Percentiles rank a stretch among this genome's conserved stretches.
Evolutionary conservation across 2,329 filamentous ascomycete genomes (phyloP).

Genomic region (Arachnomyces sp.): DNA sequence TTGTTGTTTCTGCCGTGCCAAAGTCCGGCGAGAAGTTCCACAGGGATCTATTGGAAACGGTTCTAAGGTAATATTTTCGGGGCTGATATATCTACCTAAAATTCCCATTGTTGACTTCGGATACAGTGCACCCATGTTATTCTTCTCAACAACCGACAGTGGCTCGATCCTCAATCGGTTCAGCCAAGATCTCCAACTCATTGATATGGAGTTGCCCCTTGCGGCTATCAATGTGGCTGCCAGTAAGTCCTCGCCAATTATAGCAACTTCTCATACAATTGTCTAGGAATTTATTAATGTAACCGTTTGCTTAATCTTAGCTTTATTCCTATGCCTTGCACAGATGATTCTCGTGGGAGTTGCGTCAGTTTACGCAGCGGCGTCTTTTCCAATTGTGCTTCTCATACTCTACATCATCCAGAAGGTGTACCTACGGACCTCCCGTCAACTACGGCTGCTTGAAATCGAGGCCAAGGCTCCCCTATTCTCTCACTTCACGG

Average conservation of each 20-base stretch:
- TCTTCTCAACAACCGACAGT: slow-evolving; percentile 35
- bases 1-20: slow-evolving; percentile 45
- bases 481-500: slow-evolving; percentile 50
- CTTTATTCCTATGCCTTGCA: slow-evolving; percentile 31
- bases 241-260: slow-evolving; percentile 16
- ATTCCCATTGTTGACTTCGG: slow-evolving; percentile 13
- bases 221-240: slow-evolving; percentile 33
- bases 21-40: slow-evolving; percentile 45
- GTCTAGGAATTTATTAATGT: slow-evolving; percentile 14
- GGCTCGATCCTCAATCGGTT: slow-evolving; percentile 36
- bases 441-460: slow-evolving; percentile 51
- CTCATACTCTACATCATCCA: slow-evolving; percentile 35
- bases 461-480: slow-evolving; percentile 56
- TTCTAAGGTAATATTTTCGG: slow-evolving; percentile 30
- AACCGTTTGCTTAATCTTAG: slow-evolving; percentile 17
- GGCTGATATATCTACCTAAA: too few species aligned
- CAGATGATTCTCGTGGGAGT: slow-evolving; percentile 26
- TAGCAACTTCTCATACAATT: not conserved
- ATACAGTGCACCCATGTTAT: slow-evolving; percentile 32
- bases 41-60: slow-evolving; percentile 38
- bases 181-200: slow-evolving; percentile 37
- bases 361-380: slow-evolving; percentile 32
- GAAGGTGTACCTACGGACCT: slow-evolving; percentile 52
- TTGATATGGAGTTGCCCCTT: slow-evolving; percentile 37
- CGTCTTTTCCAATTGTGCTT: slow-evolving; percentile 31